Base-by-base conservation (phyloP, 305 asterid genomes). In the Fraxinus nigra region DNA sequence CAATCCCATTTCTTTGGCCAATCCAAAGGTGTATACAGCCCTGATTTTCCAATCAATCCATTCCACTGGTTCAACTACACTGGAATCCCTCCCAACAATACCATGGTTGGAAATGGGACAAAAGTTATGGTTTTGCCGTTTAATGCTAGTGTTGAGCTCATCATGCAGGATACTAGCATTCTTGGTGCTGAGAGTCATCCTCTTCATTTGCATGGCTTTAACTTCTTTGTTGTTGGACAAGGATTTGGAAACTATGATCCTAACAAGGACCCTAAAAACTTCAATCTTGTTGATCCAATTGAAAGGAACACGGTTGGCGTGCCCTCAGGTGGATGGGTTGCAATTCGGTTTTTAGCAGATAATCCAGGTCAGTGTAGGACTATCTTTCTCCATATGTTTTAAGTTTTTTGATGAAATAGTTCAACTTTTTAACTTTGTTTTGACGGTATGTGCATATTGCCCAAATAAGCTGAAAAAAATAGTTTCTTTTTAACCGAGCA, bases 251-350 rank as follows among this genome's bases (percentile, higher is more conserved):
- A 84, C 18, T 88, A 79, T 61, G 79, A 88, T 46, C 78, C 82
- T 0, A 70, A 3, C 1, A 78, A 40, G 6, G 90, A 88, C 75
- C 87, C 85, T 6, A 37, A 76, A 18, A 87, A 78, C 0, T 87
- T 81, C 85, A 85, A 87, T 63, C 86, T 85, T 0, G 78, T 83
- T 38, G 87, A 88, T 33, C 88, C 84, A 54, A 79, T 84, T 14
- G 89, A 84, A 76, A 86, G 90, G 83, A 88, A 88, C 78, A 88
- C 90, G 7, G 73, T 85, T 14, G 88, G 85, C 2, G 90, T 88
- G 73, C 90, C 87, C 2, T 67, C 79, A 0, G 86, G 89, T 4
- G 86, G 90, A 10, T 88, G 90, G 90, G 81, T 83, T 0, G 87
- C 87, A 3, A 82, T 88, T 46, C 81, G 89, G 30, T 80, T 86